phyloP scores from a whole-genome alignment of 176 grass and related monocot genomes.

The Saccharum spontaneum region DNA sequence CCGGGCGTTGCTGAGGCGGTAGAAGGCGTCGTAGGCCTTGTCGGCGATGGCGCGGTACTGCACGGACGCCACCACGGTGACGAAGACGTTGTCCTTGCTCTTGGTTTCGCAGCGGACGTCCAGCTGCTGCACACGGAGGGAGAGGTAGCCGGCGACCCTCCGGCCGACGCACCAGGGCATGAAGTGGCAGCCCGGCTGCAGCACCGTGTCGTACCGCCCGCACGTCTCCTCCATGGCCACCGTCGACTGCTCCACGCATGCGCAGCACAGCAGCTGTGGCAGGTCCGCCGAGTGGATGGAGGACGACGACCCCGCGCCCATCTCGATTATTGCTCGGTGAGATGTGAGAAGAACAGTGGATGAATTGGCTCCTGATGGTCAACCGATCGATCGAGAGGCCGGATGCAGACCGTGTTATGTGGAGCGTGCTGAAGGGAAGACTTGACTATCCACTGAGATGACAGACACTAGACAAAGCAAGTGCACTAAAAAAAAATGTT shows the following conservation, averaged over 20 bases:
- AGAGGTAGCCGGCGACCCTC: conserved; percentile 31
- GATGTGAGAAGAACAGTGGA: too few relatives aligned
- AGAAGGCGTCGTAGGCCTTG: conserved; percentile 30
- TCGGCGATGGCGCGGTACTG: conserved; percentile 12
- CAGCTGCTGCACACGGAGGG: conserved; percentile 43
- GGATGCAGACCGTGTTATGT: background rate
- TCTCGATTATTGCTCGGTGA: background rate
- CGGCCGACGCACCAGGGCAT: conserved; percentile 44
- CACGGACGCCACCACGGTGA: conserved; percentile 46
- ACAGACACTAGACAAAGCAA: background rate
- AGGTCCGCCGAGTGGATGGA: background rate
- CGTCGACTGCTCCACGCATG: conserved; percentile 41
- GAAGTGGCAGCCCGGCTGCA: conserved; percentile 39
- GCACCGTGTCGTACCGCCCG: conserved; percentile 34
- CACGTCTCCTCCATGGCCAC: conserved; percentile 34
- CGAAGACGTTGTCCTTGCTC: conserved; percentile 61
- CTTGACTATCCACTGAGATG: background rate
- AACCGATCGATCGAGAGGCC: background rate
- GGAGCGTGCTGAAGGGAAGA: background rate
- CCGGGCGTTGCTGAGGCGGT: conserved; percentile 24
- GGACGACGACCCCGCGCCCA: conserved; percentile 16
- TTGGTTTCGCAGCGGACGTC: conserved; percentile 47
- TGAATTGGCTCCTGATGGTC: background rate
- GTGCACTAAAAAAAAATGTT: background rate
- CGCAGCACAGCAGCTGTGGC: conserved; percentile 21